Base-by-base conservation (phyloP, 2,329 filamentous ascomycete species). In the Monosporascus sp. region DNA sequence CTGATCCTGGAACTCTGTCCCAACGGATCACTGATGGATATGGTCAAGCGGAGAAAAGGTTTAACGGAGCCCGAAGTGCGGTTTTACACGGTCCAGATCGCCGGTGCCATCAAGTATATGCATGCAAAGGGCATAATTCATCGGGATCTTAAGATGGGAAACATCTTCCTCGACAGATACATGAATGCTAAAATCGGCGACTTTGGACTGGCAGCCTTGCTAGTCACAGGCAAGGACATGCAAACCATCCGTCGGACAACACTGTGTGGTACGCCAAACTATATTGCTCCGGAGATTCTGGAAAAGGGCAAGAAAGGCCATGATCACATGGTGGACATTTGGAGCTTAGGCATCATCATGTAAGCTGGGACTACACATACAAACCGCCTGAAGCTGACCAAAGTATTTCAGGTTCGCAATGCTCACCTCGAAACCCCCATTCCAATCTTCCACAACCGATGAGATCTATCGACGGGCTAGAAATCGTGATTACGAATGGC, bases 141-240 rank as follows among this genome's bases (percentile, higher is more conserved):
- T 72, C 85, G 94, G 49, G 94, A 99, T 71, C 74, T 99, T 63
- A 99, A 99, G 74, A 97, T 97, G 78, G 95, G 94, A 48, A 99
- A 99, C 69, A 87, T 99, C 61, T 99, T 99, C 65, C 79, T 99
- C 50, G 94, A 99, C 70, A 84, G 84, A 51, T 80, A 91, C 61
- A 97, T 99, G 93, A 96, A 99, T 66, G 87, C 96, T 63, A 99
- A 99, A 70, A 91, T 99, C 63, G 94, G 94, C 45, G 94, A 99
- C 70, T 99, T 99, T 73, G 94, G 94, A 3, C 79, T 99, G 52
- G 94, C 94, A 31, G 94, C 95, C 27, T 78, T 99, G 63, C 78
- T 97, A 53, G 86, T 97, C 45, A 95, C 92, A 9, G 91, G 93
- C 66, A 91, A 88, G 69, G 94, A 99, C 66, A 89, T 90, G 81